Conservation (phyloP, 2,329 filamentous ascomycete genomes). For the Cadophora malorum region DNA sequence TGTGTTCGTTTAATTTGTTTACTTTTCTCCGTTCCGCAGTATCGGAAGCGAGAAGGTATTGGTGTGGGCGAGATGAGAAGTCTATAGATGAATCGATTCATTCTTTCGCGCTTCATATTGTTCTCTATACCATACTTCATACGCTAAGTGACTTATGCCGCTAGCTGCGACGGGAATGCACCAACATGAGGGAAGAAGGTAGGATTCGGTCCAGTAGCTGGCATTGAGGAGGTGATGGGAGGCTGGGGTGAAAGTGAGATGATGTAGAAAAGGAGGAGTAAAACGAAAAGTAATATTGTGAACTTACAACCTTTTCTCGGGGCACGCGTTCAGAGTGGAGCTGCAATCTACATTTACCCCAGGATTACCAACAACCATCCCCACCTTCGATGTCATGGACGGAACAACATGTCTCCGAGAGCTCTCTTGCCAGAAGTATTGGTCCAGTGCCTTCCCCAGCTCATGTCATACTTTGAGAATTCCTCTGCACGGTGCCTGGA, state of each 20-base stretch:
- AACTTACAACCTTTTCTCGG: too few species aligned
- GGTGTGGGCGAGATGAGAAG: background rate
- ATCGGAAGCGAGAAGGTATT: background rate
- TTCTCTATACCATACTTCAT: background rate
- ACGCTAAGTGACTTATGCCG: background rate
- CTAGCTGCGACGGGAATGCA: background rate
- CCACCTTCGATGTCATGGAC: background rate
- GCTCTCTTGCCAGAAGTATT: background rate
- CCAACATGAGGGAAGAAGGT: too few species aligned
- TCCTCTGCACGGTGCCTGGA: background rate
- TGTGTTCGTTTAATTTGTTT: slow-evolving; percentile 12
- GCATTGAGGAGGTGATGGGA: too few species aligned
- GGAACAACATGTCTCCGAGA: slow-evolving; percentile 1
- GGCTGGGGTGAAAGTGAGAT: too few species aligned
- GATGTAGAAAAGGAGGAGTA: too few species aligned
- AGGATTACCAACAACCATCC: background rate
- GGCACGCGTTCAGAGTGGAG: too few species aligned
- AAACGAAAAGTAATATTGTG: too few species aligned
- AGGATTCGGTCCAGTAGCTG: too few species aligned
- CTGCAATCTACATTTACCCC: background rate
- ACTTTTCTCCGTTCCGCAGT: background rate
- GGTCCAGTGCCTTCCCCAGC: background rate
- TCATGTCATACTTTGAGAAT: background rate
- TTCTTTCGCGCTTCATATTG: background rate
- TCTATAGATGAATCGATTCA: slow-evolving; percentile 1